Percentiles rank a stretch among this genome's conserved stretches.
Conservation (phyloP, 805 yeast species). For the Wickerhamiella slavikovae region DNA sequence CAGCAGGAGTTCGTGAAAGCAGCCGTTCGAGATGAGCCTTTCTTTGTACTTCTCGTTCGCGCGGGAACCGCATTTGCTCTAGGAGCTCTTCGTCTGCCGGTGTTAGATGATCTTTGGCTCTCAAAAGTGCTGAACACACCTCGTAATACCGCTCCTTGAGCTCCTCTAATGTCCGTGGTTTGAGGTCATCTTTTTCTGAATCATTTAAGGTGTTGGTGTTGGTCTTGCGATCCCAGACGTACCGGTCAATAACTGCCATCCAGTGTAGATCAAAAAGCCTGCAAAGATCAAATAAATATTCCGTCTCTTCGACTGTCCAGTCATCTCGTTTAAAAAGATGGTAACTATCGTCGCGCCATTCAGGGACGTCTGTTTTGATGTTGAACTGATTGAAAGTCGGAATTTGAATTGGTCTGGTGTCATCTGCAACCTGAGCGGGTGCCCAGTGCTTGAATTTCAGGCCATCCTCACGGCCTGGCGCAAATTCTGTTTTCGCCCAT, state of each 20-base stretch:
- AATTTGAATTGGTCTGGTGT: no score
- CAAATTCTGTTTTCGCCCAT: conserved; percentile 56
- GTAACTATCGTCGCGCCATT: conserved; percentile 42
- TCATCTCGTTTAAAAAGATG: conserved; percentile 26
- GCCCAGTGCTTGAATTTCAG: conserved; percentile 67
- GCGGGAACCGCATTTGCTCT: conserved; percentile 47
- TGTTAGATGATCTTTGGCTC: conserved; percentile 21
- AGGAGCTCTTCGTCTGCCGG: conserved; percentile 32
- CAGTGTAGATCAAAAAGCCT: conserved; percentile 40
- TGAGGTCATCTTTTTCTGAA: conserved; percentile 1
- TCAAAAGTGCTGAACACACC: conserved; percentile 37
- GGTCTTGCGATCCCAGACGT: conserved; percentile 16
- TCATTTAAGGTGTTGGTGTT: background rate
- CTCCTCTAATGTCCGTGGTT: conserved; percentile 46
- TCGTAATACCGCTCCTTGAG: conserved; percentile 63
- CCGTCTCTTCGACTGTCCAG: conserved; percentile 68
- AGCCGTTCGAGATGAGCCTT: conserved; percentile 62
- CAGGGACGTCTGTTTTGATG: conserved; percentile 47
- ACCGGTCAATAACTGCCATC: conserved; percentile 47
- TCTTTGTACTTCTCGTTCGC: conserved; percentile 53
- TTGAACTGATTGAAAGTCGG: conserved; percentile 62
- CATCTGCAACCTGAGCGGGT: conserved; percentile 36
- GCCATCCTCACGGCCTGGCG: conserved; percentile 31
- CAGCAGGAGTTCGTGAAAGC: conserved; percentile 76
- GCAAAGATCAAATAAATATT: conserved; percentile 48